Evolutionary conservation across 768 basidiomycete species (phyloP).

Genomic region (Mycena crocata): DNA sequence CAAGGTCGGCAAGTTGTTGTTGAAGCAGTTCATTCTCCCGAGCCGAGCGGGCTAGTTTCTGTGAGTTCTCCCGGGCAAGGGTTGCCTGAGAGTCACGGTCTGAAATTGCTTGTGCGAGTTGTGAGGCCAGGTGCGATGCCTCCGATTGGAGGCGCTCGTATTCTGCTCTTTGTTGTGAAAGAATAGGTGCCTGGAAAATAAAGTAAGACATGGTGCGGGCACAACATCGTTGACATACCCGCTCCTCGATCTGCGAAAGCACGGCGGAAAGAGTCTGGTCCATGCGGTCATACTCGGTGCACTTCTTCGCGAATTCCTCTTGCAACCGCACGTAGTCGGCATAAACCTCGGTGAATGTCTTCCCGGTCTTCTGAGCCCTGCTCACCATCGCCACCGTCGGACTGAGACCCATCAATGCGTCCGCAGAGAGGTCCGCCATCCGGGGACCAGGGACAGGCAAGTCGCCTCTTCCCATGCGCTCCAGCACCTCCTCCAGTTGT

Average conservation of each 20-base stretch:
- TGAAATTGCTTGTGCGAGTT: conserved; percentile 78
- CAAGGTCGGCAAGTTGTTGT: conserved; percentile 84
- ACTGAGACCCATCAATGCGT: conserved; percentile 78
- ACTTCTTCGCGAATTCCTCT: conserved; percentile 82
- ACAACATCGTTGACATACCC: conserved; percentile 60
- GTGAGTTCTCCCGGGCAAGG: conserved; percentile 67
- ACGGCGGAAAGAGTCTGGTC: conserved; percentile 83
- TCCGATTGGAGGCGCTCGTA: conserved; percentile 88
- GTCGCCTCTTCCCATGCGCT: conserved; percentile 79
- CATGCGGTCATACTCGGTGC: conserved; percentile 86
- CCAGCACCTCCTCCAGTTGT: conserved; percentile 78
- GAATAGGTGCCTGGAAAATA: conserved; percentile 80
- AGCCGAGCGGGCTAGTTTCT: conserved; percentile 68
- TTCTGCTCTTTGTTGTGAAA: conserved; percentile 90
- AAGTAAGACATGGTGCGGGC: conserved; percentile 11
- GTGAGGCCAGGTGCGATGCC: conserved; percentile 81
- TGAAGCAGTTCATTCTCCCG: conserved; percentile 77
- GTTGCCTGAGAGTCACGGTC: conserved; percentile 78
- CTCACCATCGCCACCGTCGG: conserved; percentile 91
- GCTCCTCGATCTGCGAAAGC: conserved; percentile 90
- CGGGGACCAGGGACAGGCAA: conserved; percentile 66
- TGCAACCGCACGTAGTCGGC: conserved; percentile 89
- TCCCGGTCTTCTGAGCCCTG: conserved; percentile 82
- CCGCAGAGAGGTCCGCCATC: conserved; percentile 59
- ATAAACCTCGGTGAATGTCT: conserved; percentile 95